Evolutionary conservation across 202 grass and related monocot genomes (phyloP).

Genomic region (Eragrostis tef): DNA sequence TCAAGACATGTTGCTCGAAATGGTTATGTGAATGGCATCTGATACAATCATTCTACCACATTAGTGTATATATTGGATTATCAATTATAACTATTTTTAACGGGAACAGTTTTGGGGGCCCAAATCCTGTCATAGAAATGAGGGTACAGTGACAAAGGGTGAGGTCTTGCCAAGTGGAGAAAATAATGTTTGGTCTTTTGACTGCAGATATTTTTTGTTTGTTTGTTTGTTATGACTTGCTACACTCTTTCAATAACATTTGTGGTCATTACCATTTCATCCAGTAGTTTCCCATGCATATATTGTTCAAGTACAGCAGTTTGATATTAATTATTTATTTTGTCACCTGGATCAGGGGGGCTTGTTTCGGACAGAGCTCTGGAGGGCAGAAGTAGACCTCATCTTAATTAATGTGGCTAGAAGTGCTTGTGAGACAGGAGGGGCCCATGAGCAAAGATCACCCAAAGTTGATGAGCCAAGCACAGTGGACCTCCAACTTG

Average conservation of each 20-base stretch:
- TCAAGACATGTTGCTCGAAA: background rate
- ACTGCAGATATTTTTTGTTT: background rate
- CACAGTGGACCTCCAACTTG: slow-evolving; percentile 62
- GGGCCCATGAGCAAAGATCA: slow-evolving; percentile 45
- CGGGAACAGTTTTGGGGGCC: too few species aligned
- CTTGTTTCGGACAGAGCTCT: slow-evolving; percentile 59
- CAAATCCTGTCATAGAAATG: too few species aligned
- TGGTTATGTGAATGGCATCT: background rate
- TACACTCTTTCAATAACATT: background rate
- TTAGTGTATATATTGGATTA: background rate
- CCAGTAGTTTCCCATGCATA: slow-evolving; percentile 12
- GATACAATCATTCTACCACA: background rate
- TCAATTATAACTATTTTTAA: background rate
- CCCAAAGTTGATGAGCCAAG: slow-evolving; percentile 45
- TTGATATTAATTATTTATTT: slow-evolving; percentile 24
- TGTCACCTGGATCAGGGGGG: slow-evolving; percentile 62
- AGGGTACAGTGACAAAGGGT: background rate
- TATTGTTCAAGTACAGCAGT: background rate
- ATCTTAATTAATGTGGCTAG: slow-evolving; percentile 77
- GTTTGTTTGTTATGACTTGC: background rate
- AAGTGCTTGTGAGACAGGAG: slow-evolving; percentile 54
- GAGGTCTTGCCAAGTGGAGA: background rate
- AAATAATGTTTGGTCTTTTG: background rate
- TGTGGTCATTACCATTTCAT: background rate
- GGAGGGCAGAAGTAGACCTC: slow-evolving; percentile 67